Evolutionary conservation across 495 filamentous ascomycete species (phyloP).

Genomic region (Aspergillus ostianus): DNA sequence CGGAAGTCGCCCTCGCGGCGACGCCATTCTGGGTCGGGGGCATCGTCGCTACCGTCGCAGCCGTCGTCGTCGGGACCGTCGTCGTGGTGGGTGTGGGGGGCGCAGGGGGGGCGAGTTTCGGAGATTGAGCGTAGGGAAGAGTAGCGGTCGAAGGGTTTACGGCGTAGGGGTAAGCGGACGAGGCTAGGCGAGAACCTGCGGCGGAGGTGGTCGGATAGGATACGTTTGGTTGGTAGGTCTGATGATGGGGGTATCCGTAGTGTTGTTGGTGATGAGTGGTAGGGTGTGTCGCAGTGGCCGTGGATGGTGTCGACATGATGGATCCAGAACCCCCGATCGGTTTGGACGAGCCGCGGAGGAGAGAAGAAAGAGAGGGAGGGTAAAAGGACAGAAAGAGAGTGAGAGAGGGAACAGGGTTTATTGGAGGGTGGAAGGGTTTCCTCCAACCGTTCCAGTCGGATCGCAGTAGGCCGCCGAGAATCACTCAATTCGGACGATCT

Average conservation of each 20-base stretch:
- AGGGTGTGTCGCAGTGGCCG: constrained; percentile 72
- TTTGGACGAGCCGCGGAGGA: constrained; percentile 47
- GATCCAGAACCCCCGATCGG: constrained; percentile 29
- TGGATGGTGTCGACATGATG: constrained; percentile 83
- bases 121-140: constrained; percentile 36
- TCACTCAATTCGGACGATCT: constrained; percentile 12
- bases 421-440: constrained; percentile 12
- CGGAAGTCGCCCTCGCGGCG: constrained; percentile 39
- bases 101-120: constrained; percentile 29
- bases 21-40: constrained; percentile 29
- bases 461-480: constrained; percentile 16
- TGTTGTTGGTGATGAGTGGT: constrained; percentile 64
- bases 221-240: constrained; percentile 53
- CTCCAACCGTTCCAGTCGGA: constrained; percentile 9
- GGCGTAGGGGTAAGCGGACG: constrained; percentile 48
- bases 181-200: constrained; percentile 49
- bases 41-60: constrained; percentile 15
- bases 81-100: constrained; percentile 37
- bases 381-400: constrained; percentile 1
- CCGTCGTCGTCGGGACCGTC: background rate
- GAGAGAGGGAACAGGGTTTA: constrained; percentile 1
- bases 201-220: constrained; percentile 54
- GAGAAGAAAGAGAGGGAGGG: constrained; percentile 61
- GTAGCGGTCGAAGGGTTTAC: constrained; percentile 44
- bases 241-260: constrained; percentile 69